Evolutionary conservation across 1,139 yeast species (phyloP), one percentile per base, ranked within the genome.

Genomic region (Tardiomyces blankii): DNA sequence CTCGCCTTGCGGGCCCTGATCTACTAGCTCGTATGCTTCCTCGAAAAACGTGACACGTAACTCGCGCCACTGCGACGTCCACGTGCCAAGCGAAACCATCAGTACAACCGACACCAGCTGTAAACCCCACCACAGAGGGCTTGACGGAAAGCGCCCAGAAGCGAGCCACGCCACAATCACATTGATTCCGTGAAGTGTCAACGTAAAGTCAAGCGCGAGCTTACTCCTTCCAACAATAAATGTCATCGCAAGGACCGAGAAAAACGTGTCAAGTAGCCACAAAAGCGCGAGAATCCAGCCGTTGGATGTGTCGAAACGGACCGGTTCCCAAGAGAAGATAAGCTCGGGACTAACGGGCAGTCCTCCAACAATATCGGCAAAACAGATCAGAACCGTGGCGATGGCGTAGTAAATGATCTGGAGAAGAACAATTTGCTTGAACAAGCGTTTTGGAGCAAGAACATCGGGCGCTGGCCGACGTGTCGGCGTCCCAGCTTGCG

Each of bases 141-240:
- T 77, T 9, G 70, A 65, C 0, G 97, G 97, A 52, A 89, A 75
- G 39, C 72, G 68, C 1, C 80, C 76, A 5, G 83, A 71, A 52
- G 77, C 80, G 1, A 75, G 51, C 80, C 88, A 80, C 0, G 80
- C 86, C 6, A 86, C 79, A 2, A 80, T 47, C 38, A 89, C 65
- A 63, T 89, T 83, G 45, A 91, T 75, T 16, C 85, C 79, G 63
- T 91, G 96, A 14, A 91, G 68, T 0, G 98, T 89, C 32, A 91
- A 61, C 12, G 95, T 96, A 67, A 89, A 91, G 64, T 91, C 98
- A 84, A 96, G 83, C 0, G 96, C 97, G 48, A 91, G 68, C 63
- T 89, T 91, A 39, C 95, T 83, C 49, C 97, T 70, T 0, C 97
- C 96, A 16, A 91, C 95, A 19, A 89, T 80, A 3, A 88, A 67